Base-by-base conservation (phyloP, 2,329 filamentous ascomycete genomes). In the Cytospora paraplurivora region DNA sequence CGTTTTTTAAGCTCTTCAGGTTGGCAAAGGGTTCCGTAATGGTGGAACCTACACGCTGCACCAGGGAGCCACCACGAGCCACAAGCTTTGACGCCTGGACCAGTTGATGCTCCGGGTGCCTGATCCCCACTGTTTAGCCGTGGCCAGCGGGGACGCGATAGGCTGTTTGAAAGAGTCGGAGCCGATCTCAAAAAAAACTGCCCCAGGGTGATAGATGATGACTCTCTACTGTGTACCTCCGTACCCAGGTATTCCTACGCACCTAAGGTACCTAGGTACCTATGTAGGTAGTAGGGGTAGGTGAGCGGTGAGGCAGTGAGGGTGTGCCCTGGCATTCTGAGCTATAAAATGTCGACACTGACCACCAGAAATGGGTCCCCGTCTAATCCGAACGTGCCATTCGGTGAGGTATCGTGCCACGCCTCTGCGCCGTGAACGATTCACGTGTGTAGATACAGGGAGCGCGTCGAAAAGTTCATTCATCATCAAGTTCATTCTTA, bases 51-150 rank as follows among this genome's bases (percentile, higher is more conserved):
- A n/a, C 17, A 47, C n/a, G 7, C 35, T 37, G 35, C 35, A 37
- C 27, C 27, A 27, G 2, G 27, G 12, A 37, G 19, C n/a, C 44
- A 17, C 44, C 21, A 5, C 10, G 11, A 47, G n/a, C n/a, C 44
- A 19, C 1, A 4, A 17, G 5, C 6, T n/a, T 21, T 17, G n/a
- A 47, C 17, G 17, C 38, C 38, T 44, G 15, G 7, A 27, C 27
- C 27, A 27, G 27, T 27, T 27, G 27, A 44, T 7, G 15, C 41
- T 47, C 41, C 41, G n/a, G 41, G n/a, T 47, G 44, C 21, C 21
- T 19, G 44, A 27, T 47, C n/a, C n/a, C 44, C 44, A 47, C 44
- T 47, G 44, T 47, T 47, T 47, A 47, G 44, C 44, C 44, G 44
- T 47, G n/a, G 7, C n/a, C 11, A 47, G n/a, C 44, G 44, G 44